Percentiles rank a stretch among this genome's conserved stretches.
Conservation (phyloP, 1,139 yeast species). For the Debaryomyces nepalensis region DNA sequence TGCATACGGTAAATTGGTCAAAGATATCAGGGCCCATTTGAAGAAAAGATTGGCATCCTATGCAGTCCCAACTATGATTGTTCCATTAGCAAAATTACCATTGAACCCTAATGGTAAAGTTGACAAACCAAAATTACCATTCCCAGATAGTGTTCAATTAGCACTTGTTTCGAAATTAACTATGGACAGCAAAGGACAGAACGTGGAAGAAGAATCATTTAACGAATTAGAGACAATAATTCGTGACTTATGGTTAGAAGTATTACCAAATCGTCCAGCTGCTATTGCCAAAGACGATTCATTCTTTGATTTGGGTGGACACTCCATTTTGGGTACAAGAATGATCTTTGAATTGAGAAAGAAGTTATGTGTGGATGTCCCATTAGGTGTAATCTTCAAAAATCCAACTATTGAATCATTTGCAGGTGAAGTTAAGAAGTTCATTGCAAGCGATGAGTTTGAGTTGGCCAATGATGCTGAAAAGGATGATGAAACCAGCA, state of each 20-base stretch:
- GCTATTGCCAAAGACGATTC: slow-evolving; percentile 78
- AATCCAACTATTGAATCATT: slow-evolving; percentile 83
- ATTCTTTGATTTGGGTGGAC: slow-evolving; percentile 97
- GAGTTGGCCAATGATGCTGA: slow-evolving; percentile 46
- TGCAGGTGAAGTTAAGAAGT: slow-evolving; percentile 70
- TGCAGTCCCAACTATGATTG: slow-evolving; percentile 90
- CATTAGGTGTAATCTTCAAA: slow-evolving; percentile 87
- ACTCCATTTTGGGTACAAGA: slow-evolving; percentile 93
- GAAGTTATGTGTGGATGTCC: slow-evolving; percentile 76
- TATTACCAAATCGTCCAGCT: slow-evolving; percentile 85
- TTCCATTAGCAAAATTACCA: slow-evolving; percentile 85
- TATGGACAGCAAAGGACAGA: slow-evolving; percentile 32
- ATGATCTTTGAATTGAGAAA: slow-evolving; percentile 93
- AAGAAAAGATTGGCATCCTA: slow-evolving; percentile 90
- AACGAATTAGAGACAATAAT: slow-evolving; percentile 68
- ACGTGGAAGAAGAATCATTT: slow-evolving; percentile 53
- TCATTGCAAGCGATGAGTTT: slow-evolving; percentile 51
- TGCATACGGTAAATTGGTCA: slow-evolving; percentile 73
- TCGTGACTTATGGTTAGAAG: slow-evolving; percentile 81
- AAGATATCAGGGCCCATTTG: slow-evolving; percentile 78
- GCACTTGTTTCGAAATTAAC: slow-evolving; percentile 61
- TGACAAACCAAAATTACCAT: slow-evolving; percentile 95
- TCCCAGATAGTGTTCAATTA: slow-evolving; percentile 89
- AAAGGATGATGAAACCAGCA: slow-evolving; percentile 26
- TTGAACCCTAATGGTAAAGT: slow-evolving; percentile 98